A percentile compares a stretch with the other conserved stretches of the same genome.
Conservation (phyloP, 2,329 filamentous ascomycete genomes). For the Domatiomyces catenatus region DNA sequence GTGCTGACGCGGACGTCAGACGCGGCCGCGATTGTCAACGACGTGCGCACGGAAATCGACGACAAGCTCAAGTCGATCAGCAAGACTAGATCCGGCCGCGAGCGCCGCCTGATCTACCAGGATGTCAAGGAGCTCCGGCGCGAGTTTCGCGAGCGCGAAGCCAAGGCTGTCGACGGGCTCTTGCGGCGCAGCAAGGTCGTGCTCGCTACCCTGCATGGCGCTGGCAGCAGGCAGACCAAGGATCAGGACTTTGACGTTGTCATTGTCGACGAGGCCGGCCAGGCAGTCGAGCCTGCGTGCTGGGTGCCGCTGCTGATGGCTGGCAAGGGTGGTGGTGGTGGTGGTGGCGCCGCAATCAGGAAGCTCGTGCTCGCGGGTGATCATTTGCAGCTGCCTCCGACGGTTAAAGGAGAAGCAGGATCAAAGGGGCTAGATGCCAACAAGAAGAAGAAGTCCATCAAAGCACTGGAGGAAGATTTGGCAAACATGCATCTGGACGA, state of each 20-base stretch:
- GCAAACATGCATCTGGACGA: slow-evolving; percentile 23
- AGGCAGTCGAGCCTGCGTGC: slow-evolving; percentile 89
- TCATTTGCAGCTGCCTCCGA: slow-evolving; percentile 84
- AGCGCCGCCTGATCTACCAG: slow-evolving; percentile 65
- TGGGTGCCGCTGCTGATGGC: slow-evolving; percentile 77
- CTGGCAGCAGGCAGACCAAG: slow-evolving; percentile 43
- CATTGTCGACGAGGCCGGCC: slow-evolving; percentile 88
- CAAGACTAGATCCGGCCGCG: slow-evolving; percentile 67
- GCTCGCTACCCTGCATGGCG: slow-evolving; percentile 79
- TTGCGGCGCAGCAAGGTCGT: slow-evolving; percentile 71
- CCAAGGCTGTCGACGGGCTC: slow-evolving; percentile 61
- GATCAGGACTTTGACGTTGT: slow-evolving; percentile 88
- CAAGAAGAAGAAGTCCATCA: slow-evolving; percentile 30
- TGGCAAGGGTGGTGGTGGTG: slow-evolving; percentile 22
- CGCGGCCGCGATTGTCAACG: slow-evolving; percentile 73
- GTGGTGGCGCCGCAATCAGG: slow-evolving; percentile 20
- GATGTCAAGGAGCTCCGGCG: slow-evolving; percentile 75
- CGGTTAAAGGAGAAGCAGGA: slow-evolving; percentile 52
- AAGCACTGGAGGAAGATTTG: slow-evolving; percentile 23
- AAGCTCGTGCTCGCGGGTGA: slow-evolving; percentile 89
- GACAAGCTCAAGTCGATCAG: slow-evolving; percentile 74
- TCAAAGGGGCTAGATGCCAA: slow-evolving; percentile 22
- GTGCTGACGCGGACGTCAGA: slow-evolving; percentile 82
- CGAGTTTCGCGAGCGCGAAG: slow-evolving; percentile 76
- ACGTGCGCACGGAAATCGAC: slow-evolving; percentile 86